Conservation (phyloP, 2,329 filamentous ascomycete species). For the Fusarium chaquense region DNA sequence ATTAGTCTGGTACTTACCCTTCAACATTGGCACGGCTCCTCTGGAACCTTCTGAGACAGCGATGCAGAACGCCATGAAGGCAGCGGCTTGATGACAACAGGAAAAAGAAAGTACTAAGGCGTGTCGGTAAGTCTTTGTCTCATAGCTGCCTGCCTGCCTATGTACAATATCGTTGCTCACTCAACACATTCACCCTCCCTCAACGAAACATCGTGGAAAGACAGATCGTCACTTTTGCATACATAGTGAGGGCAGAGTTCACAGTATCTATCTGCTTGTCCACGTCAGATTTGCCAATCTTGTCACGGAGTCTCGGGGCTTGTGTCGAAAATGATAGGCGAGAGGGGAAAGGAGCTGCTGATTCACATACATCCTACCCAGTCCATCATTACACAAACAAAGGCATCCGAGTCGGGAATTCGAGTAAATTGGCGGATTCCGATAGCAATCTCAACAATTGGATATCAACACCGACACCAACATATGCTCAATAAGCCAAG, state of each 20-base stretch:
- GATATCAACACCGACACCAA: conserved; percentile 23
- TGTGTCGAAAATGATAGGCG: not conserved
- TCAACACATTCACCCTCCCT: conserved; percentile 33
- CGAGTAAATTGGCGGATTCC: conserved; percentile 12
- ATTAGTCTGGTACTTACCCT: conserved; percentile 13
- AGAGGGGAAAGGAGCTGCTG: not conserved
- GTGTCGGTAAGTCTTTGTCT: conserved; percentile 4
- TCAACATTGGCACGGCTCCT: not conserved
- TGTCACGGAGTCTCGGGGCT: not conserved
- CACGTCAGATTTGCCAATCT: conserved; percentile 23
- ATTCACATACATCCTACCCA: not conserved
- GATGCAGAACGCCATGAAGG: not conserved
- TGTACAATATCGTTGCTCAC: not conserved
- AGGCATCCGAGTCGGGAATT: conserved; percentile 15
- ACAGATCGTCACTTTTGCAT: conserved; percentile 8
- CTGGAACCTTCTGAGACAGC: not conserved
- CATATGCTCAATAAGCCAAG: conserved; percentile 15
- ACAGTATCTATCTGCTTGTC: conserved; percentile 8
- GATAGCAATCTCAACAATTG: conserved; percentile 5
- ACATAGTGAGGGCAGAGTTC: not conserved
- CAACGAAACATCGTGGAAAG: conserved; percentile 18
- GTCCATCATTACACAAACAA: conserved; percentile 1
- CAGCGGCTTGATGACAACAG: not conserved
- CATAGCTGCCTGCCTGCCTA: not conserved
- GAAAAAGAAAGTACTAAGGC: not conserved